Evolutionary conservation across 2,329 filamentous ascomycete genomes (phyloP).

Genomic region (Oidium heveae): DNA sequence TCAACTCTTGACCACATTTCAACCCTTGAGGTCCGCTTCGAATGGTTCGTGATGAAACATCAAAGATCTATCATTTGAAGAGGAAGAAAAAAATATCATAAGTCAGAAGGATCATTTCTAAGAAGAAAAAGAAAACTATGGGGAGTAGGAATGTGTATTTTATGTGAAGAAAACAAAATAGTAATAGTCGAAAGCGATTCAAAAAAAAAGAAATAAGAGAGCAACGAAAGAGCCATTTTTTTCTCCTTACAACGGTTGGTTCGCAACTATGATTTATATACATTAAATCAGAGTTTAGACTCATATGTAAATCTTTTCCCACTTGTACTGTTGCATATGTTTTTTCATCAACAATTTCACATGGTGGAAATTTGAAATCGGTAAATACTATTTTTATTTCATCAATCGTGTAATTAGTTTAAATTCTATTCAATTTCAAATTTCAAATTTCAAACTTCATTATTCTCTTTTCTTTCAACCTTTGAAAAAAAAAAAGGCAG

Average conservation of each 20-base stretch:
- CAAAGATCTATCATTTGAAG: conserved; percentile 25
- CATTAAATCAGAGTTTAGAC: conserved; percentile 38
- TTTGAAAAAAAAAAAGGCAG: too few relatives aligned
- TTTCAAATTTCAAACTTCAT: too few relatives aligned
- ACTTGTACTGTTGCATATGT: conserved; percentile 42
- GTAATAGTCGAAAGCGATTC: too few relatives aligned
- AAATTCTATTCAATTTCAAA: too few relatives aligned
- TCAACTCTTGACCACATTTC: conserved; percentile 29
- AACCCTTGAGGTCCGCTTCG: conserved; percentile 31
- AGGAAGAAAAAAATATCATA: too few relatives aligned
- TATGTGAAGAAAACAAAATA: too few relatives aligned
- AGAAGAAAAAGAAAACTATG: too few relatives aligned
- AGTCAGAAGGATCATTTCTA: too few relatives aligned
- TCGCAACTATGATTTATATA: conserved; percentile 47
- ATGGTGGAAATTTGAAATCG: conserved; percentile 38
- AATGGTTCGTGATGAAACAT: conserved; percentile 29
- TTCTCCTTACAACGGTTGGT: conserved; percentile 30
- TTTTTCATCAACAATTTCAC: conserved; percentile 25
- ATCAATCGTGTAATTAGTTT: too few relatives aligned
- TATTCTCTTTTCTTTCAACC: too few relatives aligned
- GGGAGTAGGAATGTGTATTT: too few relatives aligned
- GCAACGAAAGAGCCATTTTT: neutral
- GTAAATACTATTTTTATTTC: conserved; percentile 15
- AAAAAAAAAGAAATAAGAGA: neutral
- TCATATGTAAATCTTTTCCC: conserved; percentile 27